These are phyloP conservation scores for Hyphodiscus sp. DNA, from an alignment of 2,329 filamentous ascomycete genomes.

Conservation along the genomic window DNA sequence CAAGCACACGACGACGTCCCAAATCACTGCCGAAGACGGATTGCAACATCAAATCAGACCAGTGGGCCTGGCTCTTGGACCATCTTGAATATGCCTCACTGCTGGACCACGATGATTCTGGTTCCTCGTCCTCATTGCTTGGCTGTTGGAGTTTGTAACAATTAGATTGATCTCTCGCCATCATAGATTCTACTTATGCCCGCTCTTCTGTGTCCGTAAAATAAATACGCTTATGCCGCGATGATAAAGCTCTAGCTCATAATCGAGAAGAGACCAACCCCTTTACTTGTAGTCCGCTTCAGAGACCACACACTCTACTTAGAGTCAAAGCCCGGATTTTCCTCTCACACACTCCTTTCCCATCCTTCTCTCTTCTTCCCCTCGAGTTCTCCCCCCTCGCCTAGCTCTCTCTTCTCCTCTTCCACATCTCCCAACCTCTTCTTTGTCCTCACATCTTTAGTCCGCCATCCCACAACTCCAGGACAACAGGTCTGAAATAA, in stretches of 20 bases:
- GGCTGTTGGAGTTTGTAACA: neutral
- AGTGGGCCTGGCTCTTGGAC: slow-evolving; percentile 3
- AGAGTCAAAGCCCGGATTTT: too few relatives aligned
- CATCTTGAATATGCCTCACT: neutral
- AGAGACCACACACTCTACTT: too few relatives aligned
- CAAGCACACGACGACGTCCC: neutral
- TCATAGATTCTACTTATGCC: too few relatives aligned
- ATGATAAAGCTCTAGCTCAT: too few relatives aligned
- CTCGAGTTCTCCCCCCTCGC: too few relatives aligned
- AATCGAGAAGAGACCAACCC: too few relatives aligned
- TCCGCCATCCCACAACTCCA: slow-evolving; percentile 45
- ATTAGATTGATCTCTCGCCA: neutral
- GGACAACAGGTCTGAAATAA: slow-evolving; percentile 48
- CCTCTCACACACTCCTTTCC: too few relatives aligned
- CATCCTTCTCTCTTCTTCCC: too few relatives aligned
- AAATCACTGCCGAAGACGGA: neutral
- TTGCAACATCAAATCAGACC: neutral
- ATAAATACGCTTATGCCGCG: too few relatives aligned
- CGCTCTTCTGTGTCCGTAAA: too few relatives aligned
- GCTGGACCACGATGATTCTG: neutral
- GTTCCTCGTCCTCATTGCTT: neutral
- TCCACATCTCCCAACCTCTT: neutral
- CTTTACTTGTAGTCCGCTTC: too few relatives aligned
- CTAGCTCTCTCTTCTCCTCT: neutral
- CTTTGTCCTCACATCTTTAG: slow-evolving; percentile 50